Evolutionary conservation across 2,329 filamentous ascomycete species (phyloP), one percentile per base, ranked within the genome.

Genomic region (Neurospora sp.): DNA sequence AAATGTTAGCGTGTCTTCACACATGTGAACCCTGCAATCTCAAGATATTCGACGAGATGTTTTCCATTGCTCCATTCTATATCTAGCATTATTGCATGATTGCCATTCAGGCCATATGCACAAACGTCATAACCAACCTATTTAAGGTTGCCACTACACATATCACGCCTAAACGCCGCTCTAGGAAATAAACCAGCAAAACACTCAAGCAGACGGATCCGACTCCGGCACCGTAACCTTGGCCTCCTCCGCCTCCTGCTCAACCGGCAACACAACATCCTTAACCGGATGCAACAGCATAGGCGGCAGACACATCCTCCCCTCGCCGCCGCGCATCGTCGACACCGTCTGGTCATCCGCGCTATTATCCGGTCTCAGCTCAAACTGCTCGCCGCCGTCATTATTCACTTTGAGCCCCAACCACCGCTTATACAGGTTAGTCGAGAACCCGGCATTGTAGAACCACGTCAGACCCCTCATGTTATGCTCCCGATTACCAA

Each of bases 251-350:
- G 81, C 79, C 1, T 85, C 82, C 36, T 85, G 85, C 78, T 86
- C 89, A 1, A 91, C 87, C 8, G 88, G 86, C 67, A 90, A 75
- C 70, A 90, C 87, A 5, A 94, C 86, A 68, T 88, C 86, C 83
- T 97, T 97, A 68, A 97, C 86, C 0, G 94, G 94, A 84, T 97
- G 94, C 73, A 97, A 81, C 72, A 97, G 81, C 90, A 97, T 95
- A 0, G 91, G 92, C 8, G 93, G 93, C 52, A 97, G 82, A 81
- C 94, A 97, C 93, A 97, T 96, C 71, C 93, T 86, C 11, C 92
- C 92, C 79, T 94, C 91, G 17, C 90, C 89, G 66, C 89, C 87
- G 67, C 83, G 84, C 86, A 88, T 90, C 73, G 81, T 78, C 57
- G 80, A 79, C 6, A 87, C 83, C 1, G 74, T 73, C 33, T 79